Evolutionary conservation across 108 stramenopile species (phyloP), one percentile per base, ranked within the genome.

Genomic region (Fistulifera pelliculosa): DNA sequence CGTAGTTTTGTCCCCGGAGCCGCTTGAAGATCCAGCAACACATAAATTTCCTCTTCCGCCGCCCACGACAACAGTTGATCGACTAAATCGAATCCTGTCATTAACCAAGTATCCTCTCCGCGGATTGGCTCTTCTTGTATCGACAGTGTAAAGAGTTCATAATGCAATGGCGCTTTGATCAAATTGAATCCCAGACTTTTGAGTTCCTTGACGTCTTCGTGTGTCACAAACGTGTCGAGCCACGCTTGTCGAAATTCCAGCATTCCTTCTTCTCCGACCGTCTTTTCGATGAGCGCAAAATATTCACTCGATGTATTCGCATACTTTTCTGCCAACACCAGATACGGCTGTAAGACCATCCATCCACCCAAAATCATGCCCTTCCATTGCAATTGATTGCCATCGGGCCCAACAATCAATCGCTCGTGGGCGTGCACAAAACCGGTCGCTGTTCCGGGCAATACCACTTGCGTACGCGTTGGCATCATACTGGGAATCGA

Each of bases 1-100:
- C 44, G 5, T 5, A 22, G 19, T 22, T 22, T 11, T 45, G 44
- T 8, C 44, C 44, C 44, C 44, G 44, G 44, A 45, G 44, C 44
- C 4, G 44, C 44, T 21, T 45, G 44, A 18, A 45, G 21, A 45
- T 45, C 44, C 44, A 45, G 21, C 44, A 45, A 22, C 44, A 45
- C 44, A 10, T 21, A 22, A 5, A 45, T 21, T 11, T 45, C 21
- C 5, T 21, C 17, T 10, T 45, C 44, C 21, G 17, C 21, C 19
- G 21, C 44, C 17, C 44, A 45, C 21, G 3, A 2, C 44, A 45
- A 45, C 3, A 45, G 21, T 10, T 21, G 21, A 45, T 45, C 44
- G 7, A 45, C 21, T 18, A 18, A 22, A 8, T 45, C 44, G 21
- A 45, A 45, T 18, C 44, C 44, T 45, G 17, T 18, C 44, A 22